Conservation (phyloP, 139 green algal genomes). For the Desmodesmus armatus region DNA sequence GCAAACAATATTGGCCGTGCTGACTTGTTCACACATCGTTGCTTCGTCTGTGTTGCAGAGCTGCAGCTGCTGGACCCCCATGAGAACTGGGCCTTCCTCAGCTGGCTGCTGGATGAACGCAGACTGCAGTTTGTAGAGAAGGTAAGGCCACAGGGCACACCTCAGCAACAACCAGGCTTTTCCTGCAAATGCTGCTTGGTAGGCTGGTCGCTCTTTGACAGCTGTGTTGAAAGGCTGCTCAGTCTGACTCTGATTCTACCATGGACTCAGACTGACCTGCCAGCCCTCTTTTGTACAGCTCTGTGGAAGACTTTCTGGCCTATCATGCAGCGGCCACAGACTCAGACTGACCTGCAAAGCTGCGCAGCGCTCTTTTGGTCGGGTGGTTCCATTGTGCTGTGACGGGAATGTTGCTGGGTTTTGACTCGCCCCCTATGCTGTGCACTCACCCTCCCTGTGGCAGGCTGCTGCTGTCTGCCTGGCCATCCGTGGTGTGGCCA, state of each 20-base stretch:
- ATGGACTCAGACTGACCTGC: too few species aligned
- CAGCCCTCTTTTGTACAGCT: too few species aligned
- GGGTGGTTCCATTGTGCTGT: too few species aligned
- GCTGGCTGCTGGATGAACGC: slow-evolving; percentile 52
- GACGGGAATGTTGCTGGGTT: too few species aligned
- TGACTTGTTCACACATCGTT: not conserved
- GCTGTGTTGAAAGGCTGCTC: too few species aligned
- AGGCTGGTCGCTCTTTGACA: too few species aligned
- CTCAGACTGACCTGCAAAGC: too few species aligned
- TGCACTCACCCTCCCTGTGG: not conserved
- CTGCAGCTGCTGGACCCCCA: slow-evolving; percentile 64
- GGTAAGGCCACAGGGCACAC: too few species aligned
- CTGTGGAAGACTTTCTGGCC: too few species aligned
- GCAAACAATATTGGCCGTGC: slow-evolving; percentile 15
- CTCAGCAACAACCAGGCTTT: not conserved
- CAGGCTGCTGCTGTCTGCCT: slow-evolving; percentile 30
- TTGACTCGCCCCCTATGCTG: not conserved
- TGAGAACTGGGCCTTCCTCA: slow-evolving; percentile 66
- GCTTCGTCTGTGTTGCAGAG: too few species aligned
- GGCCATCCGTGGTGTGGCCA: slow-evolving; percentile 36
- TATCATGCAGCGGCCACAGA: too few species aligned
- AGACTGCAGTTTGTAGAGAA: slow-evolving; percentile 19
- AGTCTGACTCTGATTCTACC: too few species aligned
- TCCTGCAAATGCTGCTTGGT: not conserved
- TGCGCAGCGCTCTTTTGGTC: not conserved